Base-by-base conservation (phyloP, 1,284 basidiomycete species). In the Ganoderma multipileum region DNA sequence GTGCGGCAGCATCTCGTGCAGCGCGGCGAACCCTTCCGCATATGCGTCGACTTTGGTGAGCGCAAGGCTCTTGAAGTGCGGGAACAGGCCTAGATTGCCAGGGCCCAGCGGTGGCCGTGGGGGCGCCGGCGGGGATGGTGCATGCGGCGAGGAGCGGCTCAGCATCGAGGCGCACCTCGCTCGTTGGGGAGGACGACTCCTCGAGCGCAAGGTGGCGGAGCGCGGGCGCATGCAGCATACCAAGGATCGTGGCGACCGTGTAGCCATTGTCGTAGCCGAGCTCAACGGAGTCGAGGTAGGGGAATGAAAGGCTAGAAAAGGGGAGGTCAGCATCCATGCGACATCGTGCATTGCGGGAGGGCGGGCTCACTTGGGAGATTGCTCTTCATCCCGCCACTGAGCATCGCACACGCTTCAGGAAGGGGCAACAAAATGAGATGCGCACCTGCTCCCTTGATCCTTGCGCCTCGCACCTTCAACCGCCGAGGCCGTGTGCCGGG, bases 181-280 rank as follows among this genome's bases (percentile, higher is more conserved):
- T 64, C 16, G 18, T 64, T 1, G 72, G 71, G 14, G 64, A 67
- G 5, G 71, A 69, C 30, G 69, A 63, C 54, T 74, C 69, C 28
- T 74, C 70, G 16, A 75, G 64, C 16, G 57, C 50, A 42, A 75
- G 58, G 8, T 58, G 54, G 38, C 59, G 65, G n/a, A 72, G 39
- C 36, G 63, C 26, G 55, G 70, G 68, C 36, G 67, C 62, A 30
- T 68, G 57, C n/a, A 75, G 9, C 66, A 62, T 52, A 58, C 58
- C 61, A 36, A 75, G 67, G 30, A 74, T 14, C 3, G 64, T 54
- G 18, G 65, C 58, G 5, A 63, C 66, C 3, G 64, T 52, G 41
- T 65, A 41, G 58, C 67, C 30, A 50, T 74, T 72, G 64, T 74
- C 72, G 68, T 71, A 75, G 2, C 71, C 74, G 2, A 75, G 39